Evolutionary conservation across 306 rosid genomes (phyloP).

Genomic region (Cicer pinnatifidum): DNA sequence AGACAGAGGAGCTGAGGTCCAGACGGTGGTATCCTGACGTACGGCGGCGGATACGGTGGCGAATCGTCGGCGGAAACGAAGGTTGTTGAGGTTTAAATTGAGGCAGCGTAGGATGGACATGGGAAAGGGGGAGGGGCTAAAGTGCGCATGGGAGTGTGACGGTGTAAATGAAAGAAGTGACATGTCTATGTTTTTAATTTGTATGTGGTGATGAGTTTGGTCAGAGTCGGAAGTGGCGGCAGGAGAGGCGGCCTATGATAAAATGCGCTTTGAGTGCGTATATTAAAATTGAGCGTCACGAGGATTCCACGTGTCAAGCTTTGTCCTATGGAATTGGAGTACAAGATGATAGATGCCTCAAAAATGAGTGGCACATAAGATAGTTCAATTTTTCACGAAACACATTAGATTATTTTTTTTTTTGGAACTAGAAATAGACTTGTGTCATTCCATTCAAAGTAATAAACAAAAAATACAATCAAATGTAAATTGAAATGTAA

Average conservation of each 20-base stretch:
- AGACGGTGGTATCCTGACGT: conserved; percentile 76
- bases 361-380: neutral
- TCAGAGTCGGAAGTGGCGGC: conserved; percentile 45
- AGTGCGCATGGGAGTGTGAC: conserved; percentile 63
- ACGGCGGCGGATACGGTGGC: conserved; percentile 65
- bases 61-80: conserved; percentile 48
- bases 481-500: too few relatives aligned
- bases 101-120: conserved; percentile 85
- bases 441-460: too few relatives aligned
- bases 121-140: conserved; percentile 59
- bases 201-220: conserved; percentile 29
- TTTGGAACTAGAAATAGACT: neutral
- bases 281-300: conserved; percentile 4
- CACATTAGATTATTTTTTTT: too few relatives aligned
- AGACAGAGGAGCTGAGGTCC: conserved; percentile 81
- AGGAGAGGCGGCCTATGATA: conserved; percentile 43
- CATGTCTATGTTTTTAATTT: conserved; percentile 46
- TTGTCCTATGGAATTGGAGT: conserved; percentile 37
- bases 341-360: neutral
- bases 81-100: conserved; percentile 45
- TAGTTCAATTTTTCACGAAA: too few relatives aligned
- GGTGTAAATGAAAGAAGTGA: conserved; percentile 47
- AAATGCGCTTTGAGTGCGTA: conserved; percentile 40
- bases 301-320: conserved; percentile 60
- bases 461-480: too few relatives aligned